Percentiles rank a stretch among this genome's conserved stretches.
Evolutionary conservation across 2,329 filamentous ascomycete genomes (phyloP).

Genomic region (Endothia cerciana): DNA sequence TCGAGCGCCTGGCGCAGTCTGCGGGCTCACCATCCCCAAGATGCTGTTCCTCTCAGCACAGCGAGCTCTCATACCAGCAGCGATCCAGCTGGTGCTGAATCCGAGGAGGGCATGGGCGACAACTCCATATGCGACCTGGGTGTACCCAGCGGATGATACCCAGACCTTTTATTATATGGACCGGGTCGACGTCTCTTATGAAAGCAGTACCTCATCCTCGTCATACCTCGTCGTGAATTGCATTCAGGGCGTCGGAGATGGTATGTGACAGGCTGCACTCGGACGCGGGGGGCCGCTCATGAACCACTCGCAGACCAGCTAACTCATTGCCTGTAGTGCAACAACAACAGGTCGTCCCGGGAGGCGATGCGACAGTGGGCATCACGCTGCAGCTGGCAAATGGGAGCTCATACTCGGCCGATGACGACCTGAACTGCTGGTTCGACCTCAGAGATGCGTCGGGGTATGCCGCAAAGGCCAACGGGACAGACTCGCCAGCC

Average conservation of each 20-base stretch:
- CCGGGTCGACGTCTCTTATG: slow-evolving; percentile 7
- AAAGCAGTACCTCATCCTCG: neutral
- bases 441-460: slow-evolving; percentile 4
- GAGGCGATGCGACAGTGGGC: neutral
- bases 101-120: neutral
- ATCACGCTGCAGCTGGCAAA: slow-evolving; percentile 12
- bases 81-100: neutral
- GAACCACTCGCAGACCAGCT: too few relatives aligned
- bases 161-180: slow-evolving; percentile 13
- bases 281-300: too few relatives aligned
- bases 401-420: neutral
- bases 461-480: neutral
- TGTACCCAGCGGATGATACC: slow-evolving; percentile 6
- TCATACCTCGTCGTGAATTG: slow-evolving; percentile 13
- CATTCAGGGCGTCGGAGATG: slow-evolving; percentile 4
- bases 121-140: neutral
- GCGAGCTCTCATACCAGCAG: neutral
- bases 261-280: neutral
- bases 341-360: neutral
- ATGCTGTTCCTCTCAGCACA: neutral
- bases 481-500: neutral
- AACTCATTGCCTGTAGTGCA: neutral
- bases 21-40: neutral
- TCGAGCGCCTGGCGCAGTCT: neutral
- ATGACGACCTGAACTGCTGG: slow-evolving; percentile 12